A percentile compares a stretch with the other conserved stretches of the same genome.
Evolutionary conservation across 331 rosid species (phyloP).

Genomic region (Rosa hybrid): DNA sequence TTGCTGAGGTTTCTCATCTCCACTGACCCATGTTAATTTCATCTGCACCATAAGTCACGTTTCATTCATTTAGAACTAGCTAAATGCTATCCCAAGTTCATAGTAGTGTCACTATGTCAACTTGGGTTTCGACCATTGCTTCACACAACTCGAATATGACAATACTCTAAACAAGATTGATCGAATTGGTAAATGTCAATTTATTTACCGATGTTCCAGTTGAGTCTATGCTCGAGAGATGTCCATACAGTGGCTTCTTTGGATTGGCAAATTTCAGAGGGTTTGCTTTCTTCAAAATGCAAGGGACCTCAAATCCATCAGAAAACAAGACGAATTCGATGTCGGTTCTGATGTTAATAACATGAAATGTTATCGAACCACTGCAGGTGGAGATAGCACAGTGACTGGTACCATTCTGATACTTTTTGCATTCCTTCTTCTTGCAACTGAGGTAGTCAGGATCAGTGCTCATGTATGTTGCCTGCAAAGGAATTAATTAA

Average conservation of each 20-base stretch:
- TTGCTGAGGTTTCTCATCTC: conserved; percentile 62
- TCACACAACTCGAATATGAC: not conserved
- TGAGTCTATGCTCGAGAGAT: conserved; percentile 67
- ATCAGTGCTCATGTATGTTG: conserved; percentile 54
- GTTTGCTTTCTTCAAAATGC: conserved; percentile 45
- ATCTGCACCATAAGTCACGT: conserved; percentile 42
- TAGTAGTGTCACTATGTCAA: not conserved
- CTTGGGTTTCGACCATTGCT: not conserved
- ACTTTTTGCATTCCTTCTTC: conserved; percentile 50
- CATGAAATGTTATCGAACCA: conserved; percentile 72
- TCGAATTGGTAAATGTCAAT: not conserved
- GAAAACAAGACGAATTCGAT: conserved; percentile 69
- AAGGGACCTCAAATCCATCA: conserved; percentile 63
- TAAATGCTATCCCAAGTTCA: not conserved
- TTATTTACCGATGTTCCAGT: conserved; percentile 18
- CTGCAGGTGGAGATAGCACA: conserved; percentile 49
- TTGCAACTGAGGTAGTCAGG: conserved; percentile 66
- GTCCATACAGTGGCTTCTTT: conserved; percentile 63
- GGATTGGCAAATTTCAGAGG: conserved; percentile 63
- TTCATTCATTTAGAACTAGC: not conserved
- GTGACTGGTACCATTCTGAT: conserved; percentile 14
- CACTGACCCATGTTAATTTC: conserved; percentile 93
- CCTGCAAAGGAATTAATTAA: conserved; percentile 39
- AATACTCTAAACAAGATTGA: too few species aligned
- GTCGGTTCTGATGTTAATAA: conserved; percentile 78